These are phyloP conservation scores for Phoenix roebelenii DNA, from an alignment of 176 grass and related monocot genomes.

Conservation along the genomic window DNA sequence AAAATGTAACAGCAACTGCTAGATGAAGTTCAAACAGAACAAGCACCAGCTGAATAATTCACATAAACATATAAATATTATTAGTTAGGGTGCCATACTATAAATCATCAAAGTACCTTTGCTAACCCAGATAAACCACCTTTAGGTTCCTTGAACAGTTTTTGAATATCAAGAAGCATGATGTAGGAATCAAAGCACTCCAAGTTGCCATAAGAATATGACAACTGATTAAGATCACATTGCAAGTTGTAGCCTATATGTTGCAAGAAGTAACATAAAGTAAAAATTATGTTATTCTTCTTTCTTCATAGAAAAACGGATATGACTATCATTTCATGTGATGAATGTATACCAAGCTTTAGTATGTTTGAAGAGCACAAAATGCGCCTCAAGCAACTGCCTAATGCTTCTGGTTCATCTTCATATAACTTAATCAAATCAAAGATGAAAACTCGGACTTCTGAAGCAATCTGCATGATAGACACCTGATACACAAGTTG, in stretches of 20 bases:
- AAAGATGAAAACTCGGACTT: conserved; percentile 87
- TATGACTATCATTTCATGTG: not conserved
- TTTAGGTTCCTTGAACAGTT: conserved; percentile 73
- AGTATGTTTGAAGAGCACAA: conserved; percentile 85
- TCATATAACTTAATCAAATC: conserved; percentile 94
- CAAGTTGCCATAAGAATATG: conserved; percentile 75
- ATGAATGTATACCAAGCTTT: conserved; percentile 58
- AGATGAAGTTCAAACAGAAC: no score
- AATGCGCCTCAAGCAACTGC: conserved; percentile 73
- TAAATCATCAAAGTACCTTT: conserved; percentile 33
- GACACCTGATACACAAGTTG: conserved; percentile 45
- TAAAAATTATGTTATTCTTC: not conserved
- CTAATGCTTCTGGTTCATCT: conserved; percentile 54
- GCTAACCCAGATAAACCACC: conserved; percentile 85
- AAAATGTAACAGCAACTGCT: no score
- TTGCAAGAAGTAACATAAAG: conserved; percentile 14
- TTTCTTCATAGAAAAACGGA: conserved; percentile 4
- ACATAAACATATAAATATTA: no score
- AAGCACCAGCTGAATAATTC: no score
- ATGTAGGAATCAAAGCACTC: conserved; percentile 82
- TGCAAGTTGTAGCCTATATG: conserved; percentile 75
- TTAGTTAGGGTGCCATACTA: not conserved
- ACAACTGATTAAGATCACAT: conserved; percentile 78
- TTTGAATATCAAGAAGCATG: conserved; percentile 95
- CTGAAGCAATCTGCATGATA: conserved; percentile 95